Evolutionary conservation across 768 basidiomycete genomes (phyloP).

Genomic region (Mycena vulgaris): DNA sequence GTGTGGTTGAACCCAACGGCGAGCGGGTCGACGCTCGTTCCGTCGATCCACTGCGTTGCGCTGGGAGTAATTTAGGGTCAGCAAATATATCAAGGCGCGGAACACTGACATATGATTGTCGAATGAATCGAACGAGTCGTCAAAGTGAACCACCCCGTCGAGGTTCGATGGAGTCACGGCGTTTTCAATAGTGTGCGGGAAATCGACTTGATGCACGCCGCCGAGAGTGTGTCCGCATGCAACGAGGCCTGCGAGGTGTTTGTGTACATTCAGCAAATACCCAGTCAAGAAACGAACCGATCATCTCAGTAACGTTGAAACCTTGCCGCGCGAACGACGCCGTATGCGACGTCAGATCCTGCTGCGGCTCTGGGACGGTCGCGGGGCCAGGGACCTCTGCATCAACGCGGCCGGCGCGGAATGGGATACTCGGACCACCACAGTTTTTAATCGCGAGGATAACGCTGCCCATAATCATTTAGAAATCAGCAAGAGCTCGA

Average conservation of each 20-base stretch:
- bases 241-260: conserved; percentile 21
- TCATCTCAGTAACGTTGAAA: conserved; percentile 35
- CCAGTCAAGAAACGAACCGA: conserved; percentile 14
- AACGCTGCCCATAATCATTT: conserved; percentile 4
- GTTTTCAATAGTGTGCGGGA: conserved; percentile 5
- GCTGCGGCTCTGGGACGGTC: conserved; percentile 25
- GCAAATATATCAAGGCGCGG: background rate
- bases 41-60: conserved; percentile 28
- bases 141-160: conserved; percentile 32
- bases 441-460: conserved; percentile 34
- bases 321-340: conserved; percentile 22
- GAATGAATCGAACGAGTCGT: conserved; percentile 21
- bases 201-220: conserved; percentile 25
- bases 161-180: conserved; percentile 19
- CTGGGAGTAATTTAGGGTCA: background rate
- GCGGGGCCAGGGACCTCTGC: too few species aligned
- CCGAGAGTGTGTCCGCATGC: conserved; percentile 33
- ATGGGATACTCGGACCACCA: conserved; percentile 34
- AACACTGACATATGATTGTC: conserved; percentile 24
- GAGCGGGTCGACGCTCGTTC: conserved; percentile 26
- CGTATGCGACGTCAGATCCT: conserved; percentile 17
- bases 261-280: background rate
- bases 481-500: background rate
- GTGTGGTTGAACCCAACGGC: conserved; percentile 18
- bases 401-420: conserved; percentile 29